Conservation (phyloP, 257 asterid species). For the Nicotiana sylvestris region DNA sequence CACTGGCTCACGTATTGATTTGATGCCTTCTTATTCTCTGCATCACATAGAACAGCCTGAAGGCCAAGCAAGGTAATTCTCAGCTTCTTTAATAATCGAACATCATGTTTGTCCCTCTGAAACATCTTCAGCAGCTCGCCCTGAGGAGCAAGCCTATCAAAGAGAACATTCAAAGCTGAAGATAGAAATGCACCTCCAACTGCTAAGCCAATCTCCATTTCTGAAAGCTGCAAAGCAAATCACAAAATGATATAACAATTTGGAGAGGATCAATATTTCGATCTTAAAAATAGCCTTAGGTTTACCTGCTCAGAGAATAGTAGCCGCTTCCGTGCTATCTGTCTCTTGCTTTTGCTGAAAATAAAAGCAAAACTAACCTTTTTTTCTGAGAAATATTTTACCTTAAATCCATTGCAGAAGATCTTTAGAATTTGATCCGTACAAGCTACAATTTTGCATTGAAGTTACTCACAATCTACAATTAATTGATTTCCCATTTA, state of each 20-base stretch:
- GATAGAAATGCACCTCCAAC: slow-evolving; percentile 7
- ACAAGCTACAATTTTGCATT: too few species aligned
- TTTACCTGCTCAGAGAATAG: neutral
- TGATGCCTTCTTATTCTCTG: slow-evolving; percentile 14
- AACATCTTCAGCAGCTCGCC: too few species aligned
- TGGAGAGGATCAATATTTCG: neutral
- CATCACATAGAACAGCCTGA: slow-evolving; percentile 18
- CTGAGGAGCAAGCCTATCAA: slow-evolving; percentile 7
- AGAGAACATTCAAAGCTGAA: neutral
- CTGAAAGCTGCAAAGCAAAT: neutral
- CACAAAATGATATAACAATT: neutral
- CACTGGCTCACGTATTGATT: neutral
- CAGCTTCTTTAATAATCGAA: too few species aligned
- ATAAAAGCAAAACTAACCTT: neutral
- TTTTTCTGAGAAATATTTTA: neutral
- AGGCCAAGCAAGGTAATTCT: neutral
- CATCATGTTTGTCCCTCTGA: too few species aligned
- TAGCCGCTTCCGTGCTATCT: neutral
- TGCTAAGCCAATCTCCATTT: neutral
- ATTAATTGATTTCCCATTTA: too few species aligned
- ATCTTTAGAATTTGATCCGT: too few species aligned
- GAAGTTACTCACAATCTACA: too few species aligned
- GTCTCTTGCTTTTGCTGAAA: neutral
- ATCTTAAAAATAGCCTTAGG: neutral
- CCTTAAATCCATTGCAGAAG: too few species aligned